A percentile compares a stretch with the other conserved stretches of the same genome.
These are phyloP conservation scores for Ceratopteris richardii DNA, from an alignment of 75 land plant genomes.

Conservation along the genomic window DNA sequence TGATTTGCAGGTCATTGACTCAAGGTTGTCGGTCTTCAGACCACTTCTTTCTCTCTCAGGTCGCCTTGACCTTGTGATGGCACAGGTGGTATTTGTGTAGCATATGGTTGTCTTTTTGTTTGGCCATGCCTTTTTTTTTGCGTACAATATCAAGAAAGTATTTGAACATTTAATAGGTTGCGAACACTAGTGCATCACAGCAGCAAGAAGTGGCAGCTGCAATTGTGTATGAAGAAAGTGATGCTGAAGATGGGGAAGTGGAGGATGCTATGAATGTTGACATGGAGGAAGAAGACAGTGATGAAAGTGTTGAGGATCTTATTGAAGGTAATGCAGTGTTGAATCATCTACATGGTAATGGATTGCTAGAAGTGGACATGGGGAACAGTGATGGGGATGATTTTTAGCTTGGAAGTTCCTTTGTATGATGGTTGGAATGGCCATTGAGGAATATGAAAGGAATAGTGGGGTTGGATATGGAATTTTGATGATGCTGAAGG, in stretches of 20 bases:
- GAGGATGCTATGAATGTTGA: slow-evolving; percentile 21
- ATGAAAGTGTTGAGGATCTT: slow-evolving; percentile 16
- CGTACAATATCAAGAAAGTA: neutral
- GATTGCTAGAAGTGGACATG: too few relatives aligned
- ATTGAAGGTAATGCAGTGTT: too few relatives aligned
- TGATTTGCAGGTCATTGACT: slow-evolving; percentile 15
- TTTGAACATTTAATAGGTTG: slow-evolving; percentile 6
- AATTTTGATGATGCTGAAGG: too few relatives aligned
- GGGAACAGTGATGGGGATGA: too few relatives aligned
- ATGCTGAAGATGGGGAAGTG: slow-evolving; percentile 19
- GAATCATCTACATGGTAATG: too few relatives aligned
- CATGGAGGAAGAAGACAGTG: slow-evolving; percentile 14
- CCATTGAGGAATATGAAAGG: too few relatives aligned
- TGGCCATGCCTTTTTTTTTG: neutral
- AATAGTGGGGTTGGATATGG: too few relatives aligned
- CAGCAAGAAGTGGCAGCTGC: slow-evolving; percentile 22
- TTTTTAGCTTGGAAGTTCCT: too few relatives aligned
- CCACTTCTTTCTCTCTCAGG: slow-evolving; percentile 59
- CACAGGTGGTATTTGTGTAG: slow-evolving; percentile 43
- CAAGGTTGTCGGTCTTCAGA: slow-evolving; percentile 27
- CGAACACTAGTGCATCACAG: neutral
- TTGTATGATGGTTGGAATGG: too few relatives aligned
- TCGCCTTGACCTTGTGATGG: slow-evolving; percentile 49
- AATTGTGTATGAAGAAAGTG: slow-evolving; percentile 29
- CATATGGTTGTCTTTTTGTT: too few relatives aligned